These are phyloP conservation scores for Nothophoma quercina DNA, from an alignment of 2,329 filamentous ascomycete species.

Conservation along the genomic window DNA sequence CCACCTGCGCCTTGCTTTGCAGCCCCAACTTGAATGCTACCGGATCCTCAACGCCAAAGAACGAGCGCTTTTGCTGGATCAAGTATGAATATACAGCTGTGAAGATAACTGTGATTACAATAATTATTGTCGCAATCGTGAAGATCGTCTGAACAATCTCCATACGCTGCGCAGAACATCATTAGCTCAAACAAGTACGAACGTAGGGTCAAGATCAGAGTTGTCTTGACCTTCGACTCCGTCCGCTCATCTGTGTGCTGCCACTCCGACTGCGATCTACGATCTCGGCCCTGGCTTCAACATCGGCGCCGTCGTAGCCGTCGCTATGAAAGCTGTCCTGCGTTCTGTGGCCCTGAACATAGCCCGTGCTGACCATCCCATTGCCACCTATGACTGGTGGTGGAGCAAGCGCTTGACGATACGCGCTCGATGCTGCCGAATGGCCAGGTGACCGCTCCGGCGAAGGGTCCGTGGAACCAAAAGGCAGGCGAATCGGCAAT, in stretches of 20 bases:
- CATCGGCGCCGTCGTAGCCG: conserved; percentile 36
- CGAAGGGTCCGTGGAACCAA: conserved; percentile 47
- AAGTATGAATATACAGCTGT: neutral
- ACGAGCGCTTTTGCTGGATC: neutral
- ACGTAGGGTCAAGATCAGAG: neutral
- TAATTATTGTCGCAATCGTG: neutral
- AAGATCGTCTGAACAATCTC: neutral
- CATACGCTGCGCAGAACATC: neutral
- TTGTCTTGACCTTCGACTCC: conserved; percentile 21
- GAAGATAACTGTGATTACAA: conserved; percentile 5
- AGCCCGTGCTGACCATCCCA: conserved; percentile 47
- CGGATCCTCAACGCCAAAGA: neutral
- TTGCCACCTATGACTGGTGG: conserved; percentile 27
- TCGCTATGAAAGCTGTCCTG: conserved; percentile 49
- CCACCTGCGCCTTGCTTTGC: conserved; percentile 11
- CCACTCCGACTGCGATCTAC: conserved; percentile 46
- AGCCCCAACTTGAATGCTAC: neutral
- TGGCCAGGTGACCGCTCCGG: conserved; percentile 45
- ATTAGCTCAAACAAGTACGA: neutral
- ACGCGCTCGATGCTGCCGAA: conserved; percentile 47
- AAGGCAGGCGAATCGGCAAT: conserved; percentile 44
- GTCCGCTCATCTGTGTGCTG: conserved; percentile 41
- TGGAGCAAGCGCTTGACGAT: conserved; percentile 31
- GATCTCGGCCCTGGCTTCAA: conserved; percentile 48
- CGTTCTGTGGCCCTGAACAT: conserved; percentile 49